phyloP scores from a whole-genome alignment of 345 rosid species.

The Citrus inodora region DNA sequence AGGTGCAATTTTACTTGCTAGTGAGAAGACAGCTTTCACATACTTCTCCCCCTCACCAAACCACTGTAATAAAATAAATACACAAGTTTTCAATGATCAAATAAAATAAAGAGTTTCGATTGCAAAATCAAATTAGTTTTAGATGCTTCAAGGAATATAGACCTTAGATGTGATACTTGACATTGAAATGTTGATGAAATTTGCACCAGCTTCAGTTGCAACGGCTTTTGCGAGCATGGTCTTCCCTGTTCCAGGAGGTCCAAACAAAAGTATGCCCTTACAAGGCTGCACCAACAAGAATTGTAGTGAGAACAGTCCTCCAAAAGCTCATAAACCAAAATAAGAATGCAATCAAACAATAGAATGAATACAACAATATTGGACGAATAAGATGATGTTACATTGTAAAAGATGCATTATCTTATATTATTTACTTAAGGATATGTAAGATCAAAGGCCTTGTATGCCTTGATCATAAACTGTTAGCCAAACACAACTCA shows the following conservation, averaged over 20 bases:
- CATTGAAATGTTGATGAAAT: conserved; percentile 85
- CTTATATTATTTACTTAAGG: background rate
- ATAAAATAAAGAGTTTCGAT: background rate
- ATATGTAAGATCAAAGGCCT: background rate
- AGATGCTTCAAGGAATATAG: conserved; percentile 1
- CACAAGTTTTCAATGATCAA: conserved; percentile 5
- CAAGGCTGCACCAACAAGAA: conserved; percentile 57
- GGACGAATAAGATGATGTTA: background rate
- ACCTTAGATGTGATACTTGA: conserved; percentile 95
- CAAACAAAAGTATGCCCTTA: conserved; percentile 88
- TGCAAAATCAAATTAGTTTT: conserved; percentile 1
- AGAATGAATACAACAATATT: background rate
- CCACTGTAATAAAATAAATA: conserved; percentile 54
- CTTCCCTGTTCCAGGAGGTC: conserved; percentile 97
- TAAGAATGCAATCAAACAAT: background rate
- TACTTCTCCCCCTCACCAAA: conserved; percentile 96
- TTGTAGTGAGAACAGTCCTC: conserved; percentile 5
- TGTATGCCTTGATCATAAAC: background rate
- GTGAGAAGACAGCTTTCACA: conserved; percentile 85
- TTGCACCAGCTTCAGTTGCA: conserved; percentile 98
- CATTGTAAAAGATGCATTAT: background rate
- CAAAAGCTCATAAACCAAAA: background rate
- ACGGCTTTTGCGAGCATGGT: conserved; percentile 98
- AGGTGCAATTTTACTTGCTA: conserved; percentile 89
- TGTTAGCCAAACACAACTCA: background rate